Evolutionary conservation across 345 rosid species (phyloP), one percentile per base, ranked within the genome.

Genomic region (Pelargonium nanum): DNA sequence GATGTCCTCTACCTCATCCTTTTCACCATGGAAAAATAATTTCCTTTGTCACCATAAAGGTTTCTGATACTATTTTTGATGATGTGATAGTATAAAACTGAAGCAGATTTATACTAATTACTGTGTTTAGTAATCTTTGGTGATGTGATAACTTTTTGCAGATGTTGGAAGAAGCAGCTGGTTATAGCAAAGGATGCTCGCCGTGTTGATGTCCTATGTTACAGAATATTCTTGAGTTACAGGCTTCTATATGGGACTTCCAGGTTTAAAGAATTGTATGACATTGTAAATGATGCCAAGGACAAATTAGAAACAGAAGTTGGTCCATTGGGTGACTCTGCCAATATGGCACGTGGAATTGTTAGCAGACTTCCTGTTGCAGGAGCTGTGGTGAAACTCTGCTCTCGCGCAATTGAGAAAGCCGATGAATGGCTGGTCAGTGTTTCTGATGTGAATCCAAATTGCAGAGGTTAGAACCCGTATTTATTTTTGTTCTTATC

Each of bases 151-250:
- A 59, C 24, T 62, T 4, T 60, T 57, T 61, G 68, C 85, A 87
- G 99, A 56, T 85, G 75, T 71, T 89, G 94, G 97, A 89, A 84
- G 81, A 89, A 87, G 81, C 99, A 93, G 75, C 78, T 93, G 15
- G 65, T 66, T 58, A 74, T 79, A 53, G 94, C 97, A 16, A 89
- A 86, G 74, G 97, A 87, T 76, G 99, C 99, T 28, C 83, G 99
- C 17, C 73, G 97, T 34, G 63, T 89, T 50, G 99, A 94, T 65
- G 85, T 83, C 45, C 76, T 94, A 1, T 90, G 97, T 68, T 77
- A 82, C 72, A 83, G 99, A 75, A 88, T 94, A 66, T 83, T 70
- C 73, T 72, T 94, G 74, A 77, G 97, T 78, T 86, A 69, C 71
- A 80, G 91, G 70, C 83, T 94, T 65, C 82, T 94, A 16, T 76